A percentile compares a stretch with the other conserved stretches of the same genome.
Conservation (phyloP, 495 filamentous ascomycete species). For the Penicillium taxi region DNA sequence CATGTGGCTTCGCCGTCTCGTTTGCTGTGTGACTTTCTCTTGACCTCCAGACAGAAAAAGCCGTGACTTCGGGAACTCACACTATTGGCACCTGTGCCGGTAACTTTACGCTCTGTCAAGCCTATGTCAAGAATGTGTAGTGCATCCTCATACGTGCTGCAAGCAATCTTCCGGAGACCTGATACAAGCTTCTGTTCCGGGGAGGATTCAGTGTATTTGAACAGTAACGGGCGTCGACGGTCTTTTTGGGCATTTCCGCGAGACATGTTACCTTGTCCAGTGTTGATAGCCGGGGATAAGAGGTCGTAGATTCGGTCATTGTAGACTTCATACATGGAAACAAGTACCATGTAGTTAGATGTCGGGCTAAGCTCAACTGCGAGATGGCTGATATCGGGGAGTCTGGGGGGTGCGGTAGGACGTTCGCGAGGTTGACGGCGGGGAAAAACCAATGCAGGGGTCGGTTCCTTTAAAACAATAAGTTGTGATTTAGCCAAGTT, state of each 20-base stretch:
- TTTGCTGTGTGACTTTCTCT: conserved; percentile 58
- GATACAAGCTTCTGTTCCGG: conserved; percentile 87
- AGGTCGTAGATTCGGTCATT: conserved; percentile 97
- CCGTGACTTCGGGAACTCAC: conserved; percentile 87
- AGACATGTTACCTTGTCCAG: conserved; percentile 34
- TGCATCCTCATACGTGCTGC: conserved; percentile 76
- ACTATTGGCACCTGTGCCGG: conserved; percentile 83
- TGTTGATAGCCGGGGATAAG: conserved; percentile 48
- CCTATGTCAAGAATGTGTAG: conserved; percentile 87
- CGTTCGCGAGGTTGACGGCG: conserved; percentile 52
- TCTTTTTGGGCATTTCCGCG: conserved; percentile 51
- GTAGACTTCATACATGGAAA: conserved; percentile 99
- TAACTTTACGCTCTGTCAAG: conserved; percentile 76
- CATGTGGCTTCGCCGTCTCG: conserved; percentile 51
- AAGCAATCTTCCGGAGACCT: conserved; percentile 83
- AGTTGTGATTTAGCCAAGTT: conserved; percentile 31
- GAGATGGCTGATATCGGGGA: conserved; percentile 67
- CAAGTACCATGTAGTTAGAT: conserved; percentile 78
- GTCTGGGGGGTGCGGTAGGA: conserved; percentile 57
- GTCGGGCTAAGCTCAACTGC: conserved; percentile 57
- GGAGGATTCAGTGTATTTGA: conserved; percentile 79
- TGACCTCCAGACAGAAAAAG: conserved; percentile 93
- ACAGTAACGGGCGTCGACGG: conserved; percentile 66
- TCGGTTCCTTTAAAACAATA: conserved; percentile 43
- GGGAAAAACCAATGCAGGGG: conserved; percentile 42